Evolutionary conservation across 116 monocot species (phyloP), one percentile per base, ranked within the genome.

Genomic region (Posidonia oceanica): DNA sequence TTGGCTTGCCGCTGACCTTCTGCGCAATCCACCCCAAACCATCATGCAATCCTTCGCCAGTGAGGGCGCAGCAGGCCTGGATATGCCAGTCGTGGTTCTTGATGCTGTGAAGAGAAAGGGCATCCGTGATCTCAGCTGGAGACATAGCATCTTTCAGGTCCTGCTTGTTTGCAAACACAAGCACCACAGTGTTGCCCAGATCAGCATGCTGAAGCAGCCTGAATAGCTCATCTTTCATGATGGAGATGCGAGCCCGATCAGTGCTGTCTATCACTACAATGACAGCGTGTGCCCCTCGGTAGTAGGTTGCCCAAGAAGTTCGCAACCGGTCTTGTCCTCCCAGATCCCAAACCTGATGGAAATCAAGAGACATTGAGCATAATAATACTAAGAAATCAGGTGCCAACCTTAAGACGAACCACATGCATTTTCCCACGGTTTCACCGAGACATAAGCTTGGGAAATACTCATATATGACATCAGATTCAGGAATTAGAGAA

Each of bases 1-100:
- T 75, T 56, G 80, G 51, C 55, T 86, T 86, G 2, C 86, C 93
- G 4, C 80, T 75, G 12, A 96, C 96, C 69, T 70, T 71, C 60
- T 88, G 82, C 0, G 96, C 89, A 40, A 96, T 91, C 96, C 96
- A 96, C 17, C 91, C 91, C 17, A 96, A 73, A 4, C 96, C 91
- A 64, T 91, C 91, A 20, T 96, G 87, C 29, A 96, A 75, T 1
- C 96, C 96, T 0, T 86, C 91, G 5, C 96, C 96, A 3, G 88
- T 86, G 75, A 94, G 69, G 16, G 90, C 90, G 63, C 83, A 87
- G 42, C 85, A 81, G 21, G 86, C 91, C 74, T 96, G 96, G 72
- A 96, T 96, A 75, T 91, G 91, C 96, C 96, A 96, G 80, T 96
- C 89, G 23, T 91, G 91, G 82, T 83, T 86, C 81, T 94, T 94